Conservation (phyloP, 345 rosid species). For the Streptanthus diversifolius region DNA sequence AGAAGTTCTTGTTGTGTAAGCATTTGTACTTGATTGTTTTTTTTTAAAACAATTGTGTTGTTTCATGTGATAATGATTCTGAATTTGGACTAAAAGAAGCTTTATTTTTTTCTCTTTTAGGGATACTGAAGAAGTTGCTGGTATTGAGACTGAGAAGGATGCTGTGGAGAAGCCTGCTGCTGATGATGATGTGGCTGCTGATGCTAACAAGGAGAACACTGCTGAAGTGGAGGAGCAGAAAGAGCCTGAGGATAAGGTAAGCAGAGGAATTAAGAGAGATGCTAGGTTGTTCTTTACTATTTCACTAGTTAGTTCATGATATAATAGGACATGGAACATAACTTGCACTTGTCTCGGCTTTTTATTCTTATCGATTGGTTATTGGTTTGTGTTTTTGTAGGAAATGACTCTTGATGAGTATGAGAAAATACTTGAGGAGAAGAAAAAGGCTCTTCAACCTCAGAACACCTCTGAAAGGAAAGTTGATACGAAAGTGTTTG, state of each 20-base stretch:
- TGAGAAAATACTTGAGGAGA: conserved; percentile 80
- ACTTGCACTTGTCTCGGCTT: not conserved
- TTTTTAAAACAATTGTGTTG: no score
- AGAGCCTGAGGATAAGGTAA: conserved; percentile 88
- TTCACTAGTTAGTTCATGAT: not conserved
- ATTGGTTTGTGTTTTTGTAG: conserved; percentile 30
- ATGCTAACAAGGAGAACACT: conserved; percentile 67
- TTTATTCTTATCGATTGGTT: not conserved
- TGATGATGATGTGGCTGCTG: conserved; percentile 58
- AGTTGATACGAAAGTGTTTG: conserved; percentile 67
- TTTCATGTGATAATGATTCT: not conserved
- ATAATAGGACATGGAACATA: not conserved
- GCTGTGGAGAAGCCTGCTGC: conserved; percentile 52
- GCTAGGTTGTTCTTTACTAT: not conserved
- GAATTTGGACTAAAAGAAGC: conserved; percentile 10
- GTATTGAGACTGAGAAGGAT: conserved; percentile 49
- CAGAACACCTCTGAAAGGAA: conserved; percentile 74
- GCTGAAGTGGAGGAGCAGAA: conserved; percentile 56
- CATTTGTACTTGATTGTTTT: not conserved
- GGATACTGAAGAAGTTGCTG: conserved; percentile 60
- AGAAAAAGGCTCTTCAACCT: conserved; percentile 66
- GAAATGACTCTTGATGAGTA: conserved; percentile 98
- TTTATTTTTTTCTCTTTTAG: conserved; percentile 35
- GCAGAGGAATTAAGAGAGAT: not conserved
- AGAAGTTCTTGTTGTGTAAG: conserved; percentile 68